Base-by-base conservation (phyloP, 345 rosid genomes). In the Gossypium stocksii region DNA sequence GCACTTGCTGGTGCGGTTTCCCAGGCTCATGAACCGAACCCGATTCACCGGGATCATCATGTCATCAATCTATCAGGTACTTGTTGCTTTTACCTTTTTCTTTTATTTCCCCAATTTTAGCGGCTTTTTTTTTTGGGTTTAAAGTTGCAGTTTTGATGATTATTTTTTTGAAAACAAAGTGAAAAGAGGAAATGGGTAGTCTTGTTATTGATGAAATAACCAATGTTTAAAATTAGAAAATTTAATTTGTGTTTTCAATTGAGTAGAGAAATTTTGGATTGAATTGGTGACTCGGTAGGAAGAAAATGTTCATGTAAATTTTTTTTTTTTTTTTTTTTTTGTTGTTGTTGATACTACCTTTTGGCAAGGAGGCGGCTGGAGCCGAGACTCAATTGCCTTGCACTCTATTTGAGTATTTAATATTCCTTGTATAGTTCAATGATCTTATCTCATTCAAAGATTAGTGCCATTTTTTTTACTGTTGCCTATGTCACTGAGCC, bases 41-140 rank as follows among this genome's bases (percentile, higher is more conserved):
- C 53, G 14, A 57, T 6, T 20, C 76, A 71, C 38, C 56, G 53
- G 29, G 34, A 38, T 73, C 25, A 9, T 27, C 27, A 5, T 54
- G n/a, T 72, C 52, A 45, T 43, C 71, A 59, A 70, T 14, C 71
- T 17, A 23, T 56, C 83, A 25, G 90, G 97, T 91, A 83, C 17
- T 41, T 27, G 4, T 34, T 59, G 20, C 45, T 17, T 63, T 51
- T 29, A 46, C n/a, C 17, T 23, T 61, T 46, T 25, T 2, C 23
- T 5, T 22, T 4, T 3, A 3, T 9, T 23, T 59, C 15, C 20
- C 17, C 4, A 0, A 8, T 14, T 72, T 22, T 12, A 13, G 8
- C 41, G 6, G 38, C 15, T 14, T 34, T 38, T 20, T 17, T 12
- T 20, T 20, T 20, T 19, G 3, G 45, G 46, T 70, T 70, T 52